A percentile compares a stretch with the other conserved stretches of the same genome.
Evolutionary conservation across 768 basidiomycete species (phyloP).

Genomic region (Mycena epipterygia): DNA sequence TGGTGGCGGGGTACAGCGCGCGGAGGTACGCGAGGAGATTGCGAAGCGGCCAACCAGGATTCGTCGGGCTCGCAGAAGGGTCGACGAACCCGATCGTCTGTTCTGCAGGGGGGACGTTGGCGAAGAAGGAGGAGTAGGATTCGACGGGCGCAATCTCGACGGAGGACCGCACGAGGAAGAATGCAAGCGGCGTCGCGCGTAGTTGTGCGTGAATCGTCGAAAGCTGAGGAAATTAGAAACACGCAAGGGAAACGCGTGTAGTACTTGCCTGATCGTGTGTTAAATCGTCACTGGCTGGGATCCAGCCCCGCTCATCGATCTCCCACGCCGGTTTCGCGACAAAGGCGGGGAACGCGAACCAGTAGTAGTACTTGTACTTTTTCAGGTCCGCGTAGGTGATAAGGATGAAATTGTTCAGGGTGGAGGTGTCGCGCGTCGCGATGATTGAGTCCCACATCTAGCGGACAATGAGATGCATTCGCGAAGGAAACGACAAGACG

Average conservation of each 20-base stretch:
- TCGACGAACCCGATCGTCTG: constrained; percentile 80
- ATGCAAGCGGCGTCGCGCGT: constrained; percentile 57
- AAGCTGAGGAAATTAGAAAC: constrained; percentile 53
- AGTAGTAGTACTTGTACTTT: constrained; percentile 98
- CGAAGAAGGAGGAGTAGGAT: constrained; percentile 71
- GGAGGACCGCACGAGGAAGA: constrained; percentile 70
- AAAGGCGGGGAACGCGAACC: constrained; percentile 97
- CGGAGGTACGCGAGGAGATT: constrained; percentile 90
- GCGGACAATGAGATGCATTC: neutral
- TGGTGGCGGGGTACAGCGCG: constrained; percentile 64
- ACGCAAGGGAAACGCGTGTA: neutral
- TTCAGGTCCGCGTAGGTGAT: constrained; percentile 98
- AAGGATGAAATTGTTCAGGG: constrained; percentile 84
- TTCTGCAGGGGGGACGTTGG: constrained; percentile 51
- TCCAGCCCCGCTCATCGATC: constrained; percentile 75
- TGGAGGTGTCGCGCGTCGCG: constrained; percentile 63
- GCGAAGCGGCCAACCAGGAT: constrained; percentile 94
- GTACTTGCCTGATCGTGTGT: constrained; percentile 55
- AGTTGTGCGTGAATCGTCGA: constrained; percentile 66
- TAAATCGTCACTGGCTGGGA: constrained; percentile 59
- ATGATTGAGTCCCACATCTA: constrained; percentile 81
- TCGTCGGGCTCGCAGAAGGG: constrained; percentile 81
- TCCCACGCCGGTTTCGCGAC: constrained; percentile 93
- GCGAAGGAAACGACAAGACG: constrained; percentile 26
- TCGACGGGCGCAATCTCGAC: constrained; percentile 67